Percentiles rank a stretch among this genome's conserved stretches.
Conservation (phyloP, 805 yeast genomes). For the Barnettozyma vustinii region DNA sequence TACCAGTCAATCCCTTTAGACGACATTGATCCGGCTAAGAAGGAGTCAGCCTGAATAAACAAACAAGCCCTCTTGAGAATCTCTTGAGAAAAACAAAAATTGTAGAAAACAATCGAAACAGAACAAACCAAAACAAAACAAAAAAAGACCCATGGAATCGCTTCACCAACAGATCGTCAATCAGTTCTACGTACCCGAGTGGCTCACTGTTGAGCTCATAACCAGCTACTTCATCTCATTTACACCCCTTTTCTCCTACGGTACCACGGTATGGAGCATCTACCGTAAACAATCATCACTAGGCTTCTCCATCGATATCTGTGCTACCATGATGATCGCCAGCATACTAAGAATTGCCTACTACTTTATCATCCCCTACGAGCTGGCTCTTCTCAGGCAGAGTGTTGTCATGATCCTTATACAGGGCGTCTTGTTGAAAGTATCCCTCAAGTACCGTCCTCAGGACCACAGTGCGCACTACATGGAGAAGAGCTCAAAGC, state of each 20-base stretch:
- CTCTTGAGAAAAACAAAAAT: neutral
- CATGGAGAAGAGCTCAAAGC: conserved; percentile 19
- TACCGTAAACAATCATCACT: conserved; percentile 55
- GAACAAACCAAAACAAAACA: neutral
- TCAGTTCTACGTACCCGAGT: conserved; percentile 43
- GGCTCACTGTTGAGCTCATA: conserved; percentile 48
- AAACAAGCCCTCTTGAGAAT: neutral
- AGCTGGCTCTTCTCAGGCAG: conserved; percentile 71
- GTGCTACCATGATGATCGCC: conserved; percentile 85
- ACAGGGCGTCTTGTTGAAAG: conserved; percentile 58
- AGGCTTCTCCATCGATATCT: conserved; percentile 89
- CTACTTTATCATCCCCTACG: conserved; percentile 77
- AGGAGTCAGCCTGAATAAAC: neutral
- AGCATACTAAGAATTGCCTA: conserved; percentile 69
- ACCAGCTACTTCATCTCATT: conserved; percentile 65
- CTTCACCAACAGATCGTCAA: conserved; percentile 28
- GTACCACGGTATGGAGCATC: conserved; percentile 72
- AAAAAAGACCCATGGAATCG: conserved; percentile 11
- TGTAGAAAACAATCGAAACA: neutral
- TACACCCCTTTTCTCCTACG: conserved; percentile 84
- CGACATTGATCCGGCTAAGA: conserved; percentile 1
- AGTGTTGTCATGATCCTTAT: conserved; percentile 80
- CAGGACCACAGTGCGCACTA: conserved; percentile 35
- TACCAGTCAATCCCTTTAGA: conserved; percentile 8
- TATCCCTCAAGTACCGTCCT: conserved; percentile 56